A percentile compares a stretch with the other conserved stretches of the same genome.
phyloP scores from a whole-genome alignment of 2,329 filamentous ascomycete species.

The Clonostachys sp. region DNA sequence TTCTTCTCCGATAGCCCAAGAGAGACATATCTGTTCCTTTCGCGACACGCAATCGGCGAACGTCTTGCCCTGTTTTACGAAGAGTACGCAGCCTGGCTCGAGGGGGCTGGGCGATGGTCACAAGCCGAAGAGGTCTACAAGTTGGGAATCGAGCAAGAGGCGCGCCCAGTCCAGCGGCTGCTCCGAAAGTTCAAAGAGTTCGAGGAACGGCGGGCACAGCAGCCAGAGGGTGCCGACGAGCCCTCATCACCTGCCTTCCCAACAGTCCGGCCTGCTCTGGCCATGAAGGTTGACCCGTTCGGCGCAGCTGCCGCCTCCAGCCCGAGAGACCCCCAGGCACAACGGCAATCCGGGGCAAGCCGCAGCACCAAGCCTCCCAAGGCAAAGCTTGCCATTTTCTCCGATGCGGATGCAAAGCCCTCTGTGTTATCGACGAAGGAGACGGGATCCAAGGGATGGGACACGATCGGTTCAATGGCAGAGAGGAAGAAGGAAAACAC shows the following conservation, averaged over 20 bases:
- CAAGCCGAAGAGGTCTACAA: constrained; percentile 95
- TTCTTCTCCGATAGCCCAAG: constrained; percentile 91
- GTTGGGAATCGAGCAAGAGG: constrained; percentile 83
- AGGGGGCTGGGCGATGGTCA: constrained; percentile 74
- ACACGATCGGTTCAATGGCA: constrained; percentile 80
- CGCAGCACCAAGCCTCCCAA: constrained; percentile 58
- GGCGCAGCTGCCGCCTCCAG: constrained; percentile 47
- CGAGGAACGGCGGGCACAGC: constrained; percentile 68
- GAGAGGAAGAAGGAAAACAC: constrained; percentile 94
- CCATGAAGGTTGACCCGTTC: constrained; percentile 83
- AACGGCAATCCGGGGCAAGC: constrained; percentile 38
- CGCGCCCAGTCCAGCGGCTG: constrained; percentile 74
- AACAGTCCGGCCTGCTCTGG: constrained; percentile 75
- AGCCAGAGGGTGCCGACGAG: constrained; percentile 55
- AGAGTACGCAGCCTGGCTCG: constrained; percentile 91
- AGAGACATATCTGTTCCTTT: constrained; percentile 87
- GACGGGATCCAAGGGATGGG: constrained; percentile 71
- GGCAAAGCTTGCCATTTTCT: constrained; percentile 87
- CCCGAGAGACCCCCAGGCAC: constrained; percentile 61
- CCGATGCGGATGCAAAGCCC: constrained; percentile 64
- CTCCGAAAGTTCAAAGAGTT: constrained; percentile 92
- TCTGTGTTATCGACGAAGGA: constrained; percentile 49
- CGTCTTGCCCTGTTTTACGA: constrained; percentile 90
- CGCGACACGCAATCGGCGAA: constrained; percentile 84
- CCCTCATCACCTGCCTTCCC: constrained; percentile 87